Base-by-base conservation (phyloP, 78 protist genomes). In the Dictyostelium firmibasis region DNA sequence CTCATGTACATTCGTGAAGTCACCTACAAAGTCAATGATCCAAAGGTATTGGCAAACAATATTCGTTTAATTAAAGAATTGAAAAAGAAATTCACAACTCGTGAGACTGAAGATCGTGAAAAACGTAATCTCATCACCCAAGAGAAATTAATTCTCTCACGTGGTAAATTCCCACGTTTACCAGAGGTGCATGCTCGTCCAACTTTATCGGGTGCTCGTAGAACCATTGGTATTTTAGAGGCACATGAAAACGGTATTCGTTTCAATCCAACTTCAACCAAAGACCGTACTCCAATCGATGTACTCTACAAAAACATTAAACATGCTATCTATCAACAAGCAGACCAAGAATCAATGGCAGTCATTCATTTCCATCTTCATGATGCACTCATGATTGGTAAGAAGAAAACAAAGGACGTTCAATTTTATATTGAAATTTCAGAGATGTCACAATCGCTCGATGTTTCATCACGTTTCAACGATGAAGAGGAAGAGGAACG, bases 271-370 rank as follows among this genome's bases (percentile, higher is more conserved):
- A 16, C 76, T 23, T 41, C 53, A 2, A 77, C 78, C 0, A 84
- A 77, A 53, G 96, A 86, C 35, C 81, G 83, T 36, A 82, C 91
- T 11, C 91, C 91, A 82, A 53, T 94, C 67, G 99, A 98, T 75
- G 69, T 99, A 25, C 25, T 94, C 47, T 99, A 94, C 97, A 87
- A 50, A 44, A 99, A 99, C 83, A 96, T 99, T 77, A 78, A 85
- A 50, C 98, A 98, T 83, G 98, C 99, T 41, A 92, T 99, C 75
- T 98, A 98, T 91, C 99, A 98, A 88, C 98, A 97, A 13, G 98
- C 99, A 11, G 92, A 97, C 50, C 50, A 87, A 78, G 99, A 98
- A 6, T 72, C 96, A 33, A 70, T 97, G 43, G 98, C 94, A 3
- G 60, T 99, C 47, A 29, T 99, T 20, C 99, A 98, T 93, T 97